Evolutionary conservation across 441 rosid genomes (phyloP).

Genomic region (Syzygium syzygioides): DNA sequence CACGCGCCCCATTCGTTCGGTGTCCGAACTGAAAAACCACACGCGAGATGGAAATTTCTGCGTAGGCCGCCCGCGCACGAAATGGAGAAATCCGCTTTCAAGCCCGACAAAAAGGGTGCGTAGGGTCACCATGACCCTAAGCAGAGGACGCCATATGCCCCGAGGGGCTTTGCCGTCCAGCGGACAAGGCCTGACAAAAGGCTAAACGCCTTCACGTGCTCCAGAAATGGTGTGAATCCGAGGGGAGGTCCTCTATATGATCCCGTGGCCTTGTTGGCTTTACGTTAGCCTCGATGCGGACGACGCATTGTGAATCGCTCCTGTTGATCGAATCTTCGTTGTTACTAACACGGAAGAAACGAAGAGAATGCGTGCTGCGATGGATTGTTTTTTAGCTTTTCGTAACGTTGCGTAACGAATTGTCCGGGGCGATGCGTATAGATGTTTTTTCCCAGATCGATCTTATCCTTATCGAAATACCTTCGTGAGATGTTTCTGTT

Average conservation of each 20-base stretch:
- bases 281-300: neutral
- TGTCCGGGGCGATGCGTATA: neutral
- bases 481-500: neutral
- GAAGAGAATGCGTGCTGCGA: rapidly evolving
- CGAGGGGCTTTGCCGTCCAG: neutral
- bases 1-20: neutral
- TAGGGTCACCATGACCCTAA: neutral
- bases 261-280: neutral
- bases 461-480: neutral
- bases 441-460: neutral
- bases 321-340: neutral
- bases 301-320: neutral
- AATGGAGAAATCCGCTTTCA: neutral
- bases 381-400: neutral
- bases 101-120: neutral
- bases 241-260: neutral
- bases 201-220: neutral
- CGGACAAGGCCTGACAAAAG: neutral
- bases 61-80: neutral
- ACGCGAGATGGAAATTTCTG: neutral
- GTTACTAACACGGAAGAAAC: neutral
- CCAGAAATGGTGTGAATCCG: neutral
- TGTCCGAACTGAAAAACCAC: neutral
- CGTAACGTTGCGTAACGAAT: neutral
- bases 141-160: neutral